These are phyloP conservation scores for Phytophthora kernoviae DNA, from an alignment of 352 stramenopile species.

Conservation along the genomic window DNA sequence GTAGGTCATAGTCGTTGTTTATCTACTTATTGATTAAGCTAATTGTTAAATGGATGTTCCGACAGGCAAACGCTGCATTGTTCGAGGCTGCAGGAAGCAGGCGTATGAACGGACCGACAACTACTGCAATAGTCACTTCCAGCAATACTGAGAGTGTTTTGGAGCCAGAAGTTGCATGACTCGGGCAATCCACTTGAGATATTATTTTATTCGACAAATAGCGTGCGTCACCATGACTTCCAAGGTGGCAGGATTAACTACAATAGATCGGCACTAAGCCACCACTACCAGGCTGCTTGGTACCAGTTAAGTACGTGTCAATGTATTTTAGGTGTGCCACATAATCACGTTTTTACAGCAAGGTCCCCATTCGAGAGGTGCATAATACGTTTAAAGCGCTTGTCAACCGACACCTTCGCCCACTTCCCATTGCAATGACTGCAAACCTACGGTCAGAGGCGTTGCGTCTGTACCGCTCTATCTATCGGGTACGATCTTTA, in stretches of 20 bases:
- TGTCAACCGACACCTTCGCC: no score
- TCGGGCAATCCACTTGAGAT: neutral
- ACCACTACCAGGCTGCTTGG: no score
- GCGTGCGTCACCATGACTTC: no score
- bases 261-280: no score
- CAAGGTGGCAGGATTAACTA: no score
- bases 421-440: neutral
- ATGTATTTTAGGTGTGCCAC: no score
- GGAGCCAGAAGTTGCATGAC: neutral
- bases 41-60: neutral
- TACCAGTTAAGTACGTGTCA: no score
- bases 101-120: constrained; percentile 71
- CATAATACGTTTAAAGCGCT: no score
- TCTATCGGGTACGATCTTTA: constrained; percentile 63
- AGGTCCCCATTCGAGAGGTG: no score
- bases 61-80: constrained; percentile 54
- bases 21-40: constrained; percentile 6
- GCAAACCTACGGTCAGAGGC: constrained; percentile 33
- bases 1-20: no score
- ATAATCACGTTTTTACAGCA: no score
- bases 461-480: constrained; percentile 70
- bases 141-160: constrained; percentile 28
- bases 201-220: constrained; percentile 20
- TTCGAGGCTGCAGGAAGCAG: constrained; percentile 53
- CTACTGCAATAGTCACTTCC: constrained; percentile 67